Evolutionary conservation across 805 yeast genomes (phyloP), one percentile per base, ranked within the genome.

Genomic region (Candida tibetensis): DNA sequence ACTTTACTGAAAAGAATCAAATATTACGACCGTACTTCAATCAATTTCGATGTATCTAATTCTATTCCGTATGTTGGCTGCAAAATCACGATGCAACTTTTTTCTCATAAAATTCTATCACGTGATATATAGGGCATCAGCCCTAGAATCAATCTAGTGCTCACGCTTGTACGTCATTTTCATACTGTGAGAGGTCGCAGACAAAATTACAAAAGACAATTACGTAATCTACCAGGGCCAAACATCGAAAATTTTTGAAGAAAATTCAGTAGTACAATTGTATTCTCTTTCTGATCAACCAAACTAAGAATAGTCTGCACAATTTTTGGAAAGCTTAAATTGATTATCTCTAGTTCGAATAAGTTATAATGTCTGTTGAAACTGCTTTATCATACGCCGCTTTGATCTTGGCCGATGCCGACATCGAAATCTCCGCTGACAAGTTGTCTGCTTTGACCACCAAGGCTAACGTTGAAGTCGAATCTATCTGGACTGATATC

Each of bases 341-440:
- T 56, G 74, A 69, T 69, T 69, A 69, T 62, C 60, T 67, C 74
- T 69, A 69, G 73, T 69, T 62, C 40, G 16, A 21, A 21, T 21
- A 28, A 35, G 22, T 14, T 37, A 56, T 37, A 57, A 69, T 69
- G 74, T 68, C 74, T 53, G 58, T 62, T 52, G 74, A 69, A 66
- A 57, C 73, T 42, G 71, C 72, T 58, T 66, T 69, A 58, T 69
- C 74, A 39, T 69, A 69, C 70, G 74, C 74, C 45, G 73, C 74
- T 52, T 68, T 69, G 58, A 67, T 69, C 66, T 66, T 69, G 59
- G 73, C 74, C 41, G 74, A 69, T 57, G 53, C 74, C 46, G 74
- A 69, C 30, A 54, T 69, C 52, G 74, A 69, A 60, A 66, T 69
- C 61, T 46, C 68, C 46, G 42, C 74, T 48, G 74, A 69, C 53